Evolutionary conservation across 2,329 filamentous ascomycete species (phyloP), one percentile per base, ranked within the genome.

Genomic region (Claviceps sp.): DNA sequence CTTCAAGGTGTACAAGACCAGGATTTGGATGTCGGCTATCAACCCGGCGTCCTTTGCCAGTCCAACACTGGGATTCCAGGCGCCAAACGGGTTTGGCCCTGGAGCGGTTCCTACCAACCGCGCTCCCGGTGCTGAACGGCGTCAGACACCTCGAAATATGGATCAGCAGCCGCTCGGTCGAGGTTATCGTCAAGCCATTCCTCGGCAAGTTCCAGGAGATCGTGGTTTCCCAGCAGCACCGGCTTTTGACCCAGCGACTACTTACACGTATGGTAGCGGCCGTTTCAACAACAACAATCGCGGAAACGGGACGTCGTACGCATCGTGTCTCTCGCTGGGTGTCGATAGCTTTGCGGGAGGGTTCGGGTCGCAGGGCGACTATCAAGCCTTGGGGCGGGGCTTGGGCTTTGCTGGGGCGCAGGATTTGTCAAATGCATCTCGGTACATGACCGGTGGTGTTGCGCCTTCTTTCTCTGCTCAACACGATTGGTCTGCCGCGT

Each of bases 11-110:
- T 98, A 97, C 77, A 98, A 98, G 74, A 95, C 91, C 22, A 82
- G 94, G 60, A 98, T 98, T 61, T 98, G 93, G 93, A 95, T 98
- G 88, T 97, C 91, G 4, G 93, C 93, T 4, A 95, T 98, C 67
- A 98, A 98, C 65, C 93, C 93, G 7, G 93, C 91, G 5, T 96
- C 91, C 0, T 96, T 97, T 66, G 86, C 86, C 23, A 90, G 83
- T 56, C 85, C 86, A 17, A 82, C 81, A 3, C 73, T 87, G 47
- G 85, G 85, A 26, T 72, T 89, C 22, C 82, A 84, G 63, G 80
- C 83, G 2, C 81, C 84, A 1, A 83, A 80, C 55, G 79, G 79
- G 29, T 76, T 85, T 58, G 79, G 80, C 0, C 80, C 80, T 8
- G 83, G 82, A 23, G 80, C 81, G 23, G 76, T 86, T n/a, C 77